Evolutionary conservation across 2,329 filamentous ascomycete species (phyloP).

Genomic region (Chaetothyriales sp.): DNA sequence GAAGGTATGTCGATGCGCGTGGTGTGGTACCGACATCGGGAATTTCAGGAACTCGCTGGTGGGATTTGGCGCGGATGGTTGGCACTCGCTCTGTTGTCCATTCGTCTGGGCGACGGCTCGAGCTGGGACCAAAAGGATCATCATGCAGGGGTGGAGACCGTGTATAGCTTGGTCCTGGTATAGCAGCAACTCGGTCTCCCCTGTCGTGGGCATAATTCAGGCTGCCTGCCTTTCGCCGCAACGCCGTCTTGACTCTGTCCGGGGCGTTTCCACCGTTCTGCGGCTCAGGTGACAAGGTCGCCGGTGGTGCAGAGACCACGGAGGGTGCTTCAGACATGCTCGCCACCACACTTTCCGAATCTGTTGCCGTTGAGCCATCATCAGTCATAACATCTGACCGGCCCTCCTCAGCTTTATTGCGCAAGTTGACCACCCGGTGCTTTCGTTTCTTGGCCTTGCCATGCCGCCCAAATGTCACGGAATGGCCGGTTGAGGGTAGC

Average conservation of each 20-base stretch:
- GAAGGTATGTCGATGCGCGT: constrained; percentile 14
- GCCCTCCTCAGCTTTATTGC: constrained; percentile 27
- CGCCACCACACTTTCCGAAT: constrained; percentile 24
- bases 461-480: constrained; percentile 29
- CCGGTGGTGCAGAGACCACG: constrained; percentile 39
- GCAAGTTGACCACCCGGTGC: constrained; percentile 37
- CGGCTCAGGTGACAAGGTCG: constrained; percentile 37
- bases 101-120: neutral
- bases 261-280: too few relatives aligned
- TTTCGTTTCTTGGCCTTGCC: constrained; percentile 35
- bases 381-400: constrained; percentile 30
- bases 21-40: constrained; percentile 14
- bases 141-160: neutral
- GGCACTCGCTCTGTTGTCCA: constrained; percentile 6
- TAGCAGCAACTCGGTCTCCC: neutral
- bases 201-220: neutral
- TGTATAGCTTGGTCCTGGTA: neutral
- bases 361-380: constrained; percentile 23
- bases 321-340: constrained; percentile 30
- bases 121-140: neutral
- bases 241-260: neutral
- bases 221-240: neutral
- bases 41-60: constrained; percentile 5
- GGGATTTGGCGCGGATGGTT: constrained; percentile 11
- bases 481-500: constrained; percentile 27